A percentile compares a stretch with the other conserved stretches of the same genome.
phyloP scores from a whole-genome alignment of 106 monocot species.

The Platanthera zijinensis region DNA sequence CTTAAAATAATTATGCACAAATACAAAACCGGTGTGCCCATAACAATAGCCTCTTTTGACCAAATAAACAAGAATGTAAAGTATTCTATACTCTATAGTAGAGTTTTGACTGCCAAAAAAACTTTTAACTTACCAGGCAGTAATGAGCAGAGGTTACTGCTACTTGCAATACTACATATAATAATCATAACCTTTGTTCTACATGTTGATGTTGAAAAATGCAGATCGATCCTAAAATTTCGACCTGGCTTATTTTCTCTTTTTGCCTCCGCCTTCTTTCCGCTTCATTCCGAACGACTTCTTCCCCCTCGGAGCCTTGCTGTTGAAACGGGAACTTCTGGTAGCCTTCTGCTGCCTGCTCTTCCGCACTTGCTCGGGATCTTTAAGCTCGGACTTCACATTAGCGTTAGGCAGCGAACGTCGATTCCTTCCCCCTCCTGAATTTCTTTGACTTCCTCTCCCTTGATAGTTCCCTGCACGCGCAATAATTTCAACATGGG shows the following conservation, averaged over 20 bases:
- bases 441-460: constrained; percentile 27
- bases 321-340: constrained; percentile 33
- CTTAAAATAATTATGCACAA: too few species aligned
- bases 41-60: too few species aligned
- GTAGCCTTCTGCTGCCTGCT: constrained; percentile 68
- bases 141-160: too few species aligned
- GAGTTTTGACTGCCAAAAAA: too few species aligned
- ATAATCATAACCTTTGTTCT: too few species aligned
- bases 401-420: constrained; percentile 53
- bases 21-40: too few species aligned
- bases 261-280: neutral
- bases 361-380: constrained; percentile 81
- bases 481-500: too few species aligned
- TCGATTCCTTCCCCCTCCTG: constrained; percentile 22
- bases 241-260: neutral
- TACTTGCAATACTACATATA: too few species aligned
- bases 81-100: too few species aligned
- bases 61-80: too few species aligned
- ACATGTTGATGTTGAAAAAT: neutral
- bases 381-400: constrained; percentile 59
- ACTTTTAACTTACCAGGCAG: too few species aligned
- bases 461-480: constrained; percentile 19
- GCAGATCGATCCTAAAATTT: too few species aligned
- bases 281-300: constrained; percentile 27
- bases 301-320: constrained; percentile 36